Evolutionary conservation across 345 rosid species (phyloP).

Genomic region (Schrenkiella parvula): DNA sequence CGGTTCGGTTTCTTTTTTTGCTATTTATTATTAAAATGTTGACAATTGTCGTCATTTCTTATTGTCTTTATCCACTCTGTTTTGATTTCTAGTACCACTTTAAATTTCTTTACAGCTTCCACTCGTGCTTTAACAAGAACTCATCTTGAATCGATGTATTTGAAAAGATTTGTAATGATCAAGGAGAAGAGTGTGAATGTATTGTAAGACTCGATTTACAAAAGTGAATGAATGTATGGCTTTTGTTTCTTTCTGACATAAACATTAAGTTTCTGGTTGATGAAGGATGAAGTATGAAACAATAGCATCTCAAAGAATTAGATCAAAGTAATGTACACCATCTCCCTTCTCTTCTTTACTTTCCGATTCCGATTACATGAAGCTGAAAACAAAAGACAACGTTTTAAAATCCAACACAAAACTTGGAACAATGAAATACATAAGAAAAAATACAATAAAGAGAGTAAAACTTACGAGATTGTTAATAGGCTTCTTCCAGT

Average conservation of each 20-base stretch:
- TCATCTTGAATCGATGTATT: neutral
- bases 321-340: neutral
- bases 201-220: neutral
- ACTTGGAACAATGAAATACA: neutral
- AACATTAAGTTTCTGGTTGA: neutral
- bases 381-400: constrained; percentile 12
- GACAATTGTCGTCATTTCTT: no score
- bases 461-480: constrained; percentile 51
- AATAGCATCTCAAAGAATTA: neutral
- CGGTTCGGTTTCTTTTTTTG: no score
- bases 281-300: neutral
- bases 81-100: no score
- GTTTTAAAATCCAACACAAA: neutral
- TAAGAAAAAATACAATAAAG: neutral
- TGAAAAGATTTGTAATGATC: neutral
- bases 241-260: neutral
- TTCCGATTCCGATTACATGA: constrained; percentile 26
- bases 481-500: constrained; percentile 64
- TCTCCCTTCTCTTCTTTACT: neutral
- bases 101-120: neutral
- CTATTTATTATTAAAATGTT: no score
- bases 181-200: neutral
- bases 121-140: neutral
- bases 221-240: neutral
- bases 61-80: no score